Base-by-base conservation (phyloP, 768 basidiomycete species). In the Lyophyllum semitale region DNA sequence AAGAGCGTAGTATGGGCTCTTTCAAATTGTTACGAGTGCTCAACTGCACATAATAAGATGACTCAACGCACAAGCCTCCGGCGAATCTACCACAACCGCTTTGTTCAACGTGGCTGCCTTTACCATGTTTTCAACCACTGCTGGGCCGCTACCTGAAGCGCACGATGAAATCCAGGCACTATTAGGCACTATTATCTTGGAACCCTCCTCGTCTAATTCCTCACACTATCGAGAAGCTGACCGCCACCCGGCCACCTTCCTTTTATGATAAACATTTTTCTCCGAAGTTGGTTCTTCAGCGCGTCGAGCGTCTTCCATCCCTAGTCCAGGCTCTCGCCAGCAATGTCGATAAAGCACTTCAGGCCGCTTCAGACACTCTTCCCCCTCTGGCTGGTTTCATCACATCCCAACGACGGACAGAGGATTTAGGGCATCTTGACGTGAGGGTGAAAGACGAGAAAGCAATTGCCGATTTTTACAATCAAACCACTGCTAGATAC, bases 401-500 rank as follows among this genome's bases (percentile, higher is more conserved):
- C 29, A 55, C 54, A 50, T 27, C 54, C 48, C 18, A 50, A 51
- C 48, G 27, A 51, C 55, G 55, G 43, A 37, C 17, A 44, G n/a
- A 50, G 33, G 54, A 51, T 37, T 11, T 35, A 44, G n/a, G 42
- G 48, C 13, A 37, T 50, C 3, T 51, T 44, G 26, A 45, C 27
- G 41, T 33, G 41, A 44, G 30, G 48, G 41, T 51, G 54, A 22
- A 11, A 51, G 41, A 56, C 48, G 33, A 37, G 54, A 44, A 44
- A 26, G 48, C 48, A 51, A 41, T 49, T 42, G 57, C 51, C 37
- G 23, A 45, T 13, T 51, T 42, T 57, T 57, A 60, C 52, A 20
- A 52, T 32, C 15, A 27, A 33, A 63, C 59, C 37, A 58, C 59
- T 35, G 62, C 50, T 27, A 50, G 12, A 33, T 60, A 54, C 56